phyloP scores from a whole-genome alignment of 2,329 filamentous ascomycete genomes.

The Fusarium sp. region DNA sequence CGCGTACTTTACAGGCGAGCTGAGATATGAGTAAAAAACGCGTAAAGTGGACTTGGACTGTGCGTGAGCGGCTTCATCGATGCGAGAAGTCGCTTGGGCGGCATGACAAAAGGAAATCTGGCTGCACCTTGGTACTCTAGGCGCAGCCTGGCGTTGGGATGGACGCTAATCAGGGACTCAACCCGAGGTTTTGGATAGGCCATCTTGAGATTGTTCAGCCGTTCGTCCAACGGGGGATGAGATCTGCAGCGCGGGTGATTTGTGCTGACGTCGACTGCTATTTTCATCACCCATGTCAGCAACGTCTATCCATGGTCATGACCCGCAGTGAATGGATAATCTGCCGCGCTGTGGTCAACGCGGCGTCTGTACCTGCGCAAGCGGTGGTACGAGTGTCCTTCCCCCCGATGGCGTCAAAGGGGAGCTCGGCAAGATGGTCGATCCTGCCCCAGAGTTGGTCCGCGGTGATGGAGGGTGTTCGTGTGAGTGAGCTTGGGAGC shows the following conservation, averaged over 20 bases:
- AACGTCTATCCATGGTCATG: conserved; percentile 2
- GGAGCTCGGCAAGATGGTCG: conserved; percentile 36
- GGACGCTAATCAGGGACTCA: neutral
- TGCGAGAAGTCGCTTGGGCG: neutral
- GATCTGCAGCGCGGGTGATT: conserved; percentile 31
- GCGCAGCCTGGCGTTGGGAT: conserved; percentile 22
- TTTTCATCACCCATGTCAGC: conserved; percentile 30
- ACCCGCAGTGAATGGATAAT: conserved; percentile 27
- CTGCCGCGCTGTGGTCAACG: conserved; percentile 29
- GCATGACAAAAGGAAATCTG: conserved; percentile 3
- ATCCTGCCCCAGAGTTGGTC: conserved; percentile 37
- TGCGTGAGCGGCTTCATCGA: neutral
- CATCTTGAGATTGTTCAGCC: conserved; percentile 20
- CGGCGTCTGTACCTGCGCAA: conserved; percentile 43
- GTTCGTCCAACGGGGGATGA: conserved; percentile 28
- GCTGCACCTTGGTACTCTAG: neutral
- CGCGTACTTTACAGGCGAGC: conserved; percentile 22
- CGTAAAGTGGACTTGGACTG: conserved; percentile 4
- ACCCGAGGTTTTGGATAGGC: conserved; percentile 7
- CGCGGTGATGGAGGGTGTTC: conserved; percentile 10
- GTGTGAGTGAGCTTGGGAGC: conserved; percentile 9
- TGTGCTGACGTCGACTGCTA: conserved; percentile 40
- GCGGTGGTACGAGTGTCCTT: conserved; percentile 37
- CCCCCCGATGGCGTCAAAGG: conserved; percentile 38
- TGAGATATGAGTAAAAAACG: conserved; percentile 17